phyloP scores from a whole-genome alignment of 768 basidiomycete species.

The Suillus tomentosus region DNA sequence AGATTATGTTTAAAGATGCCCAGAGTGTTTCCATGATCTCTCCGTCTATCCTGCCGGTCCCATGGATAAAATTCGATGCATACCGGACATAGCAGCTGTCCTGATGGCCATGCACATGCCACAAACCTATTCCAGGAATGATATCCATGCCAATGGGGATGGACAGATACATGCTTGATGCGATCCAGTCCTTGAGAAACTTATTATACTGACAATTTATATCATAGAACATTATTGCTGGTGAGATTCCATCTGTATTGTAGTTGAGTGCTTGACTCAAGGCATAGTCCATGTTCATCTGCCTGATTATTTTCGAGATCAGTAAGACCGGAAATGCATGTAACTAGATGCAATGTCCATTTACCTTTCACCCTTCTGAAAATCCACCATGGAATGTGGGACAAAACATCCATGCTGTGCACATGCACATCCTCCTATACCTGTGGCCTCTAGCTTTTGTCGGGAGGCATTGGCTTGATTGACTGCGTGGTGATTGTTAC shows the following conservation, averaged over 20 bases:
- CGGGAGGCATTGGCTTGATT: neutral
- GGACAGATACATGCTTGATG: neutral
- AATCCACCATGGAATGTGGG: conserved; percentile 2
- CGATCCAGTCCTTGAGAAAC: neutral
- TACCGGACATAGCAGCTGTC: neutral
- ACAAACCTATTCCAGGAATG: conserved; percentile 9
- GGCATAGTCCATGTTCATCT: no score
- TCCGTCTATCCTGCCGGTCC: no score
- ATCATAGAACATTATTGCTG: conserved; percentile 27
- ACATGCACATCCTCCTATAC: conserved; percentile 26
- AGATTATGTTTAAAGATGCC: no score
- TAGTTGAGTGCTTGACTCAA: no score
- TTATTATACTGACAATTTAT: conserved; percentile 29
- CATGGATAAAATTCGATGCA: no score
- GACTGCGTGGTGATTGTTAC: no score
- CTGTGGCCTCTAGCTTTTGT: conserved; percentile 15
- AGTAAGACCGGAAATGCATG: no score
- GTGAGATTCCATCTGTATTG: conserved; percentile 2
- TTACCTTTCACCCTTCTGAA: conserved; percentile 32
- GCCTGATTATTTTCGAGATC: no score
- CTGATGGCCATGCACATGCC: conserved; percentile 14
- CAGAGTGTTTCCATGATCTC: no score
- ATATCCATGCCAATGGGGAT: conserved; percentile 3
- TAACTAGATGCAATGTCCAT: no score
- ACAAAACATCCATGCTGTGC: no score